These are phyloP conservation scores for Penicillium dipodomyicola DNA, from an alignment of 495 filamentous ascomycete genomes.

Conservation along the genomic window DNA sequence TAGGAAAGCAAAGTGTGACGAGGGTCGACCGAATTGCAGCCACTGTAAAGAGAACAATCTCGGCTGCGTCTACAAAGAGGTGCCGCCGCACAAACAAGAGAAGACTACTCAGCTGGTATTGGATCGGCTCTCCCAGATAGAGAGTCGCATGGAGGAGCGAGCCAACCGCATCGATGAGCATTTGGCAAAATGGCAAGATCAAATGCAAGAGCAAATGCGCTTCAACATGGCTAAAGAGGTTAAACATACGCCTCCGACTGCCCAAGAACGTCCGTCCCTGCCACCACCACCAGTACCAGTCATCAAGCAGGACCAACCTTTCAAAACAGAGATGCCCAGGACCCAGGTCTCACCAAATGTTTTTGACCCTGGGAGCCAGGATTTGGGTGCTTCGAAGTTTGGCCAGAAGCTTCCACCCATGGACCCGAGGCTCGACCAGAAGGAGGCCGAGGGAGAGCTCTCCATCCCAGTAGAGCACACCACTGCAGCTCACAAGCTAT, in stretches of 20 bases:
- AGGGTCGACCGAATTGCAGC: constrained; percentile 57
- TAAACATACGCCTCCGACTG: constrained; percentile 1
- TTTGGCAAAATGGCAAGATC: constrained; percentile 10
- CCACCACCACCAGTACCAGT: not conserved
- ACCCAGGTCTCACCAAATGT: not conserved
- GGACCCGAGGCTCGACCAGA: constrained; percentile 9
- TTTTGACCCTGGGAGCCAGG: not conserved
- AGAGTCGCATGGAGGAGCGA: constrained; percentile 27
- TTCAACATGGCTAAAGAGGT: not conserved
- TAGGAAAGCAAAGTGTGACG: constrained; percentile 63
- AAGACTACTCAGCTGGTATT: constrained; percentile 41
- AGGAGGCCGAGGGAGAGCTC: constrained; percentile 49
- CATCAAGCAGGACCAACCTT: constrained; percentile 14
- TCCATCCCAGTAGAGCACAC: constrained; percentile 76
- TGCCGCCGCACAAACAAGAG: constrained; percentile 58
- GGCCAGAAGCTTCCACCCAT: constrained; percentile 2
- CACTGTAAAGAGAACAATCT: constrained; percentile 58
- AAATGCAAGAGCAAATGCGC: constrained; percentile 10
- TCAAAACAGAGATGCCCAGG: not conserved
- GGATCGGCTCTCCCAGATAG: constrained; percentile 31
- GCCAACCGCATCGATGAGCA: constrained; percentile 28
- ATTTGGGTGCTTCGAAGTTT: constrained; percentile 1
- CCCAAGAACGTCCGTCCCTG: not conserved
- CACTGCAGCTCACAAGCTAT: constrained; percentile 72
- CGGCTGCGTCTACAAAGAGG: constrained; percentile 57